Conservation (phyloP, 768 basidiomycete genomes). For the Boletus eberwhitei region DNA sequence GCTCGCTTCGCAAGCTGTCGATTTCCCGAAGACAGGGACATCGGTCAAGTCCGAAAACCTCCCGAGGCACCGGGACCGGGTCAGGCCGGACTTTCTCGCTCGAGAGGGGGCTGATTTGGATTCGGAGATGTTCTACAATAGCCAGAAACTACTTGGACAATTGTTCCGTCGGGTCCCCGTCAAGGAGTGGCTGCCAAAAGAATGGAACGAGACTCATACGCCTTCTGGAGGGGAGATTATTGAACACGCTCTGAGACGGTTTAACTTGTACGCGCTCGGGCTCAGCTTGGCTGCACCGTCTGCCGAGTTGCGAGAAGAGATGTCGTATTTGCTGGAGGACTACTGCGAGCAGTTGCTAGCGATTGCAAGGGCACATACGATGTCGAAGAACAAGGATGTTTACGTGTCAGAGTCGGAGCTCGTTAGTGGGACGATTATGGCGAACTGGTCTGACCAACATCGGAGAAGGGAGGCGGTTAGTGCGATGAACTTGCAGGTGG, state of each 20-base stretch:
- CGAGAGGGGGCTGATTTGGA: conserved; percentile 34
- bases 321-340: conserved; percentile 35
- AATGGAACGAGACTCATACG: conserved; percentile 13
- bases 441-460: conserved; percentile 41
- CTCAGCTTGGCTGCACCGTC: conserved; percentile 23
- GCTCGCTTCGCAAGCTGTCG: conserved; percentile 46
- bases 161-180: conserved; percentile 45
- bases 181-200: conserved; percentile 29
- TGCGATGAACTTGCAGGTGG: conserved; percentile 45
- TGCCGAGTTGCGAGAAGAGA: conserved; percentile 34
- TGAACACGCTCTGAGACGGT: conserved; percentile 20
- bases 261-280: conserved; percentile 33
- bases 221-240: conserved; percentile 31
- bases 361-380: conserved; percentile 37
- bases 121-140: conserved; percentile 35
- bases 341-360: conserved; percentile 33
- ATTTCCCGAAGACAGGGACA: conserved; percentile 45
- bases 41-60: conserved; percentile 36
- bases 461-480: conserved; percentile 37
- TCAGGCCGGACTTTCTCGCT: conserved; percentile 44
- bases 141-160: conserved; percentile 40
- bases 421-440: conserved; percentile 45
- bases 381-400: conserved; percentile 35
- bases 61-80: conserved; percentile 26
- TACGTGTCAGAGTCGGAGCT: conserved; percentile 41